Base-by-base conservation (phyloP, 352 stramenopile species). In the Phytopythium aichiense region DNA sequence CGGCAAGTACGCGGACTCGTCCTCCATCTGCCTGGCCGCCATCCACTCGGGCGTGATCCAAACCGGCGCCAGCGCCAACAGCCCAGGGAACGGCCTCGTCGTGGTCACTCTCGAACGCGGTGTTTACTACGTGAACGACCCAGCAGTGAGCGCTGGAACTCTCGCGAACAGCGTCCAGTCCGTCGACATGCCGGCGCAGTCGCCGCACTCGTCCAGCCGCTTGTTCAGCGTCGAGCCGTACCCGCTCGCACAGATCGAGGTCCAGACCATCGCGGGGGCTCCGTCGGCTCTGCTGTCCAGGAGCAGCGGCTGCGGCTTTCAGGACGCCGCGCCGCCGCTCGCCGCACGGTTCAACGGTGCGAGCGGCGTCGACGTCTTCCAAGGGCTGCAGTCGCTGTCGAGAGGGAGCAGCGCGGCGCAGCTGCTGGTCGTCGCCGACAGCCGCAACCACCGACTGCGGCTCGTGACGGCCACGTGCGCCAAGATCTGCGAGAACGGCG, bases 401-500 rank as follows among this genome's bases (percentile, higher is more conserved):
- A 76, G 74, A n/a, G 53, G n/a, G 4, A 23, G 22, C 31, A 12
- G 33, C 18, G 22, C 22, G n/a, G 77, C 76, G 15, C 59, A 81
- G 18, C 61, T 90, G 51, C 63, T 98, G 42, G 93, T 92, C 51
- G 76, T 99, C 38, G 91, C 96, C 9, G 96, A 99, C 71, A 89
- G 82, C 40, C 79, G 81, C n/a, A 99, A 98, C 61, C 86, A 99
- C 77, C 79, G 82, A 8, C 94, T 99, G 54, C 84, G 96, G n/a
- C 78, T 71, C 8, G 71, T 98, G 59, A 95, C 86, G 4, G 94
- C 96, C 7, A 78, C 69, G 11, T 99, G 96, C 70, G 80, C 86
- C 49, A 97, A 97, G 62, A 76, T 91, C 45, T 99, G 96, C 66
- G 96, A 99, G 73, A 99, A 99, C 59, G 89, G 85, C 37, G 96